phyloP scores from a whole-genome alignment of 2,329 filamentous ascomycete genomes.

The Fusarium haematococcum region DNA sequence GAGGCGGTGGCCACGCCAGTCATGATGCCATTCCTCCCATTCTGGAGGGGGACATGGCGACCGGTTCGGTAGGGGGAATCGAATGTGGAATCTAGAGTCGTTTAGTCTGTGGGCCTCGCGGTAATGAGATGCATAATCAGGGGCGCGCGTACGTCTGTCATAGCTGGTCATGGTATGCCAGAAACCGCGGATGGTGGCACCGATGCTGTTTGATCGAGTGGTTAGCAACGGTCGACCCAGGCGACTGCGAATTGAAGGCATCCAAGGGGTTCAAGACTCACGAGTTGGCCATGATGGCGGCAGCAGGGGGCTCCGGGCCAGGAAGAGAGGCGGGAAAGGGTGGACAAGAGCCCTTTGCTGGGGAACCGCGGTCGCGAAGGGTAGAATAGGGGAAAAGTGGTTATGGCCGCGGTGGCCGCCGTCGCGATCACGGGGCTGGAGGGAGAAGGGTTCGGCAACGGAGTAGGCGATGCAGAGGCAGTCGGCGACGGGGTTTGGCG shows the following conservation, averaged over 20 bases:
- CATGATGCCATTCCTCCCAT: conserved; percentile 83
- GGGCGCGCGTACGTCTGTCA: conserved; percentile 68
- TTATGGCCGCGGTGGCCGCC: conserved; percentile 10
- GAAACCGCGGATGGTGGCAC: conserved; percentile 84
- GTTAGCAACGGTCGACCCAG: conserved; percentile 29
- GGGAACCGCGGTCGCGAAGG: conserved; percentile 22
- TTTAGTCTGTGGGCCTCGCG: conserved; percentile 27
- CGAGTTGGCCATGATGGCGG: conserved; percentile 47
- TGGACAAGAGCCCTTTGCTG: conserved; percentile 30
- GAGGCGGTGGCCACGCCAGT: conserved; percentile 90
- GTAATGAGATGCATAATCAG: conserved; percentile 1
- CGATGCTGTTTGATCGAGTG: conserved; percentile 61
- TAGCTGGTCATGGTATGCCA: conserved; percentile 91
- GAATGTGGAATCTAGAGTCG: conserved; percentile 80
- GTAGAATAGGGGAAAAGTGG: conserved; percentile 20
- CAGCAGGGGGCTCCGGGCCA: conserved; percentile 36
- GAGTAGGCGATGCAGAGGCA: conserved; percentile 15
- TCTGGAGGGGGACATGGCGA: conserved; percentile 87
- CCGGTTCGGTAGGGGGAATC: conserved; percentile 94
- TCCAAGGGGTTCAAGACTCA: conserved; percentile 33
- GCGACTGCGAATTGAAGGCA: background rate
- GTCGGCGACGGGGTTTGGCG: conserved; percentile 3
- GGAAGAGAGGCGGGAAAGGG: conserved; percentile 28
- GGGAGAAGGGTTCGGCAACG: conserved; percentile 6
- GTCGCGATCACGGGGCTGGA: conserved; percentile 32